These are phyloP conservation scores for Jatropha multifida DNA, from an alignment of 441 rosid species.

Conservation along the genomic window DNA sequence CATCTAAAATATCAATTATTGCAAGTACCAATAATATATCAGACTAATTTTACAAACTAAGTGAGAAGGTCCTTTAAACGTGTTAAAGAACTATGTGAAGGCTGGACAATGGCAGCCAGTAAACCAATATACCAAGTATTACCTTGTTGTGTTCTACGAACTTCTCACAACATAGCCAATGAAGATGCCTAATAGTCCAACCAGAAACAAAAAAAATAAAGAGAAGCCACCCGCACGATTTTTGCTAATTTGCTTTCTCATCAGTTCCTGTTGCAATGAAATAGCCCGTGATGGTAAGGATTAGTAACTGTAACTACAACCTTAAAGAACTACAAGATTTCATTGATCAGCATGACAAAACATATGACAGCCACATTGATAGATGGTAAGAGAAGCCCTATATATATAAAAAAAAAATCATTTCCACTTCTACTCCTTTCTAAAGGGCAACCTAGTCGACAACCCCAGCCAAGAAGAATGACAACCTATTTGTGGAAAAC, in stretches of 20 bases:
- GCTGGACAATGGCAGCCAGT: background rate
- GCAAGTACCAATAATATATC: background rate
- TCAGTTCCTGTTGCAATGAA: slow-evolving; percentile 34
- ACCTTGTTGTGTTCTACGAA: slow-evolving; percentile 20
- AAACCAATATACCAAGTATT: slow-evolving; percentile 8
- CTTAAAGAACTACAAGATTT: background rate
- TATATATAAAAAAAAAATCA: too few species aligned
- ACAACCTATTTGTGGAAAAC: background rate
- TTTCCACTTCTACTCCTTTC: too few species aligned
- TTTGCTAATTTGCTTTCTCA: slow-evolving; percentile 38
- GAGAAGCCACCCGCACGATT: slow-evolving; percentile 41
- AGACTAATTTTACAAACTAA: slow-evolving; percentile 21
- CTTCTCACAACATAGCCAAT: slow-evolving; percentile 51
- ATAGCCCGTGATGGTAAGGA: background rate
- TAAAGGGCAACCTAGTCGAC: too few species aligned
- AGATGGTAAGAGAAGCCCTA: too few species aligned
- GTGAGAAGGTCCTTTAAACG: background rate
- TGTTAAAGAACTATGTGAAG: background rate
- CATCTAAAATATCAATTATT: background rate
- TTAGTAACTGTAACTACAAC: background rate
- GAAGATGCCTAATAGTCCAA: slow-evolving; percentile 48
- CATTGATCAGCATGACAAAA: background rate
- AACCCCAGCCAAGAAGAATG: background rate
- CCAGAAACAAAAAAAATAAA: slow-evolving; percentile 37
- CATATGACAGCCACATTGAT: too few species aligned